Evolutionary conservation across 148 eudicot genomes (phyloP).

Genomic region (Dianthus caryophyllus): DNA sequence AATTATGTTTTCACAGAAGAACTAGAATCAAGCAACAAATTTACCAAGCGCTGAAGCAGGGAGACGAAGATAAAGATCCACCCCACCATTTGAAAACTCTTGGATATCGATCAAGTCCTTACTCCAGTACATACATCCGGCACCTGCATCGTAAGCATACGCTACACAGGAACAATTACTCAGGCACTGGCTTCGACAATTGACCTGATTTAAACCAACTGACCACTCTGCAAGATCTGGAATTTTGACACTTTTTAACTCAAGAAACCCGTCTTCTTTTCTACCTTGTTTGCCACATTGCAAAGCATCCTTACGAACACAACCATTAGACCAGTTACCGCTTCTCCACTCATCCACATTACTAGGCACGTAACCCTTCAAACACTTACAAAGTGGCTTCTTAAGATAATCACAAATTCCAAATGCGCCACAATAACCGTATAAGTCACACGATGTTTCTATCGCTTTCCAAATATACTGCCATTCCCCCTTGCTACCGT

Average conservation of each 20-base stretch:
- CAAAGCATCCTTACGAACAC: slow-evolving; percentile 18
- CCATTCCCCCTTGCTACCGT: slow-evolving; percentile 21
- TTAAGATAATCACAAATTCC: slow-evolving; percentile 21
- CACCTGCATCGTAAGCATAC: slow-evolving; percentile 34
- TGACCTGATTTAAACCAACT: slow-evolving; percentile 22
- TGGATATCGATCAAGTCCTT: slow-evolving; percentile 31
- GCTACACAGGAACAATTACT: slow-evolving; percentile 32
- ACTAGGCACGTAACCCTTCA: slow-evolving; percentile 29
- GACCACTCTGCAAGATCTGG: slow-evolving; percentile 31
- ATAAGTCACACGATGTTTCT: slow-evolving; percentile 24
- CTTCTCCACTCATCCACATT: slow-evolving; percentile 26
- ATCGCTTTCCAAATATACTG: slow-evolving; percentile 24
- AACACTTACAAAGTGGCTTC: slow-evolving; percentile 23
- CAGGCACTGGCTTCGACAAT: slow-evolving; percentile 29
- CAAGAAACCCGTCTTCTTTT: slow-evolving; percentile 27
- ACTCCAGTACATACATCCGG: slow-evolving; percentile 38
- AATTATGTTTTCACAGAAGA: background rate
- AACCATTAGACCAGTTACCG: slow-evolving; percentile 34
- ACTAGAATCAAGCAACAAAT: background rate
- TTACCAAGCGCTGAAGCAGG: slow-evolving; percentile 30
- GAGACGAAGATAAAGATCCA: slow-evolving; percentile 28
- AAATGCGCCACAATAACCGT: slow-evolving; percentile 30
- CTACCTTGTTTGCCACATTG: slow-evolving; percentile 27
- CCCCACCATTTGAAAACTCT: slow-evolving; percentile 25
- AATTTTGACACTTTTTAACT: slow-evolving; percentile 25